Conservation (phyloP, 495 filamentous ascomycete species). For the Lepidopterella palustris region DNA sequence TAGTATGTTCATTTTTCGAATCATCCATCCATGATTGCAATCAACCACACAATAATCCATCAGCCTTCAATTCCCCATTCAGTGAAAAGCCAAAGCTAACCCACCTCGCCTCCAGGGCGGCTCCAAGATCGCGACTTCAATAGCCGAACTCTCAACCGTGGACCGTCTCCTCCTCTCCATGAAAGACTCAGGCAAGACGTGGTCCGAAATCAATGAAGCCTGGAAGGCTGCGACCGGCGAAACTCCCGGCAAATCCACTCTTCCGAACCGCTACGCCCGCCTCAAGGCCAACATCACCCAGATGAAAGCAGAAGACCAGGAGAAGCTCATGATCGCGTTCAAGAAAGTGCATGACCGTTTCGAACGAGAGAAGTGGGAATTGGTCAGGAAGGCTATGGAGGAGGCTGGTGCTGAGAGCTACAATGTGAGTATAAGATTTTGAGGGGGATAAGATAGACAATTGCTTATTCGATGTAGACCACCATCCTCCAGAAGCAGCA, state of each 20-base stretch:
- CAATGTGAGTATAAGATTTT: not conserved
- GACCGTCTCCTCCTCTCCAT: not conserved
- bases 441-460: not conserved
- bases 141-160: not conserved
- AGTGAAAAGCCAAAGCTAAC: not conserved
- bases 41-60: not conserved
- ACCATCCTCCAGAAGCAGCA: constrained; percentile 2
- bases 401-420: not conserved
- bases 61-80: not conserved
- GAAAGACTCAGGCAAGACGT: constrained; percentile 7
- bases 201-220: constrained; percentile 1
- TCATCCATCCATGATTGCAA: not conserved
- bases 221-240: constrained; percentile 4
- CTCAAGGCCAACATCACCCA: constrained; percentile 10
- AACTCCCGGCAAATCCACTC: constrained; percentile 6
- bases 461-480: not conserved
- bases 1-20: not conserved
- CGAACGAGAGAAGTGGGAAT: constrained; percentile 15
- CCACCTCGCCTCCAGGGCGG: not conserved
- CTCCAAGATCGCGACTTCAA: not conserved
- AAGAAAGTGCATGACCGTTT: constrained; percentile 10
- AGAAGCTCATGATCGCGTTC: not conserved
- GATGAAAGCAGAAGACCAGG: constrained; percentile 4
- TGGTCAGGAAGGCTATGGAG: constrained; percentile 4
- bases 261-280: constrained; percentile 9